A percentile compares a stretch with the other conserved stretches of the same genome.
phyloP scores from a whole-genome alignment of 192 early-diverging fungal species.

The Coemansia reversa region DNA sequence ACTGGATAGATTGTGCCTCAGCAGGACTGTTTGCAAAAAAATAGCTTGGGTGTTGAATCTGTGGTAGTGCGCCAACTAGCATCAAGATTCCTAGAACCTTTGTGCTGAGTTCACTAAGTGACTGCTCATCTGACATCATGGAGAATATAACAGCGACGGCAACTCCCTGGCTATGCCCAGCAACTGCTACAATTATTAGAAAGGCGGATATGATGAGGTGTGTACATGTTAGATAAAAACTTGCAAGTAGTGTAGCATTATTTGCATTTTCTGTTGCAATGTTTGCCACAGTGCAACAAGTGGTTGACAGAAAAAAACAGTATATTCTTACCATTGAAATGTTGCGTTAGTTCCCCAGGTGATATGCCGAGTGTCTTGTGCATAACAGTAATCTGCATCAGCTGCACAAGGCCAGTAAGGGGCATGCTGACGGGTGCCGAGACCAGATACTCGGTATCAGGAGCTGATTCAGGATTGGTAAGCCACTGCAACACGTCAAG shows the following conservation, averaged over 20 bases:
- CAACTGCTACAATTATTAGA: no score
- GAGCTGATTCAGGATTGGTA: slow-evolving; percentile 59
- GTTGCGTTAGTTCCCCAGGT: slow-evolving; percentile 31
- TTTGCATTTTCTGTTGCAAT: no score
- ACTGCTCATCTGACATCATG: slow-evolving; percentile 69
- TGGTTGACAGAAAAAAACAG: no score
- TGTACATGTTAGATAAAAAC: no score
- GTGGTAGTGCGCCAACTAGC: slow-evolving; percentile 78
- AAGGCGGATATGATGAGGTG: no score
- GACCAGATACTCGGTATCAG: slow-evolving; percentile 70
- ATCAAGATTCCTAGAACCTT: slow-evolving; percentile 80
- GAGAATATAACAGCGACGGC: slow-evolving; percentile 82
- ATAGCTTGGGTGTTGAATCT: slow-evolving; percentile 52
- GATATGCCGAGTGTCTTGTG: slow-evolving; percentile 61
- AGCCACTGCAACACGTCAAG: slow-evolving; percentile 81
- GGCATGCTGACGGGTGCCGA: slow-evolving; percentile 75
- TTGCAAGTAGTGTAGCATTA: no score
- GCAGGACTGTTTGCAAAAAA: background rate
- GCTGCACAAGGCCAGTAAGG: slow-evolving; percentile 81
- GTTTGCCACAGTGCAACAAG: no score
- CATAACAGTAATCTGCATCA: slow-evolving; percentile 66
- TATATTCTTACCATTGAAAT: slow-evolving; percentile 27
- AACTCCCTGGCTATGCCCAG: slow-evolving; percentile 90
- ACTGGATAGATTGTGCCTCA: no score
- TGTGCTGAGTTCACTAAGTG: slow-evolving; percentile 78